Base-by-base conservation (phyloP, 306 rosid genomes). In the Acacia confusa region DNA sequence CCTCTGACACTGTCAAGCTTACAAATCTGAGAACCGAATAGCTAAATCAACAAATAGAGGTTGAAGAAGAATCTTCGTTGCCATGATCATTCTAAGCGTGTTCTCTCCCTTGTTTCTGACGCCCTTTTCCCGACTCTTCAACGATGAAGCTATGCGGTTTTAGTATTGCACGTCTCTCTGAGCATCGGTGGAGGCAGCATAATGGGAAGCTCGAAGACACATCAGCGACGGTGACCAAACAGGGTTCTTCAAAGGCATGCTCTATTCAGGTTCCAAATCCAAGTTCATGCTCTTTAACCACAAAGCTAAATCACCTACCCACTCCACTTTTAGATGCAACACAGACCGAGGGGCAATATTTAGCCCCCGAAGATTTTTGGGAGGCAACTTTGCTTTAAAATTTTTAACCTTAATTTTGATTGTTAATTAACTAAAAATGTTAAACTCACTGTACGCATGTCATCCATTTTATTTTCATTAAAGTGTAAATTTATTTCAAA, bases 251-350 rank as follows among this genome's bases (percentile, higher is more conserved):
- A 2, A 85, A 70, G 52, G 71, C 80, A n/a, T 69, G 88, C 1
- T 78, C 81, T 2, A 82, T 80, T 12, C 86, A 92, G 95, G 82
- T 65, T 69, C 90, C 89, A 0, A 86, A 89, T 47, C 90, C 40
- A 82, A 86, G 19, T n/a, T 64, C 13, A 81, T 80, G 85, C 83
- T 91, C 13, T 70, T 87, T 85, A 87, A 81, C 55, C 86, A 45
- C 75, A 84, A 38, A 38, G 50, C 53, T 30, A 77, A 64, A 70
- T 22, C 74, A 12, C 24, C 83, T 53, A 40, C 12, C 24, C 24
- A 7, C 25, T 53, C 12, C 60, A 7, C 60, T 34, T 17, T 17
- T 7, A 34, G 0, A 3, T 34, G 38, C 38, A 34, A 34, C 7
- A 4, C 38, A 0, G 1, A n/a, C n/a, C n/a, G n/a, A n/a, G n/a